Evolutionary conservation across 2,329 filamentous ascomycete genomes (phyloP).

Genomic region (Cercospora brassicicola): DNA sequence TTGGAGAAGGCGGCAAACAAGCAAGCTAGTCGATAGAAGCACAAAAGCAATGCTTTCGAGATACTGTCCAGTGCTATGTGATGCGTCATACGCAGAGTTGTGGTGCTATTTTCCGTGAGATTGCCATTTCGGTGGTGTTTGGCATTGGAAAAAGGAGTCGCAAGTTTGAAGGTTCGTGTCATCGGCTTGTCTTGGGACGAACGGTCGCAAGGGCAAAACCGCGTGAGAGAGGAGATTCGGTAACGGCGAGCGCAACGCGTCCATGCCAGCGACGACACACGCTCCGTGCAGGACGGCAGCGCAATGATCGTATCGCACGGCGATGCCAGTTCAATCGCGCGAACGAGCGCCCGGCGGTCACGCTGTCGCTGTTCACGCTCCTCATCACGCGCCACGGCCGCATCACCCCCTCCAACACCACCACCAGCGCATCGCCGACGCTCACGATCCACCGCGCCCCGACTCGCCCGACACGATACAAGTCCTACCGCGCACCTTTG

Average conservation of each 20-base stretch:
- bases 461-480: constrained; percentile 10
- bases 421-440: constrained; percentile 8
- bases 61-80: background rate
- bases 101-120: background rate
- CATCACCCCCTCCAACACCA: constrained; percentile 2
- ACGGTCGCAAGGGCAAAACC: constrained; percentile 1
- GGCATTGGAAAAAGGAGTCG: background rate
- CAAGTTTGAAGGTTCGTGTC: constrained; percentile 3
- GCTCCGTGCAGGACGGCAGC: background rate
- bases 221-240: constrained; percentile 3
- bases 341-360: constrained; percentile 14
- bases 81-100: background rate
- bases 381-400: constrained; percentile 10
- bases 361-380: constrained; percentile 8
- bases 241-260: constrained; percentile 1
- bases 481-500: constrained; percentile 1
- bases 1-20: background rate
- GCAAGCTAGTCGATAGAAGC: background rate
- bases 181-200: background rate
- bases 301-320: constrained; percentile 14
- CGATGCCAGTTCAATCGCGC: constrained; percentile 16
- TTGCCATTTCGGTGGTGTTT: background rate
- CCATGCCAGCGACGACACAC: background rate
- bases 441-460: background rate
- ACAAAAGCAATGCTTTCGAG: background rate